Conservation (phyloP, 176 grass and related monocot species). For the Chloris gayana region DNA sequence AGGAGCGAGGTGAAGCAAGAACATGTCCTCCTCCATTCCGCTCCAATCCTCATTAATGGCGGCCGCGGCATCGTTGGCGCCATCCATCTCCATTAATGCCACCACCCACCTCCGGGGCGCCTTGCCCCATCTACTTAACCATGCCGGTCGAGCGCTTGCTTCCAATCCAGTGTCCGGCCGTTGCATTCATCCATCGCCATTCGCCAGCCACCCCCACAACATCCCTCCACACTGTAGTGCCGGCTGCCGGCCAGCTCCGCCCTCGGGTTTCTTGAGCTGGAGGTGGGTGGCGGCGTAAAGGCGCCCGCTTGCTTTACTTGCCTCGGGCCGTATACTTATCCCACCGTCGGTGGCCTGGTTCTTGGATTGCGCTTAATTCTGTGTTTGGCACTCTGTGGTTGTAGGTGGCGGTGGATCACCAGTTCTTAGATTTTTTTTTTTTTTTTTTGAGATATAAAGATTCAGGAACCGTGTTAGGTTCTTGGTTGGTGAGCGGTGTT, state of each 20-base stretch:
- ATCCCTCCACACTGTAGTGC: constrained; percentile 9
- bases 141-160: constrained; percentile 8
- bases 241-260: constrained; percentile 38
- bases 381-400: constrained; percentile 13
- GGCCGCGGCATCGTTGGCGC: constrained; percentile 33
- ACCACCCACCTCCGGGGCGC: constrained; percentile 39
- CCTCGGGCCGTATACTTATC: constrained; percentile 13
- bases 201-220: constrained; percentile 14
- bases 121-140: neutral
- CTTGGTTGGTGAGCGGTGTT: constrained; percentile 49
- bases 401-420: constrained; percentile 61
- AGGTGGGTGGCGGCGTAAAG: constrained; percentile 46
- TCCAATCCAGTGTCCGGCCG: neutral
- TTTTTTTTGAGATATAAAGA: neutral
- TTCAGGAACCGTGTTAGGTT: neutral
- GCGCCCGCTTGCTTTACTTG: neutral
- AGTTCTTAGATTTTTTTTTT: neutral
- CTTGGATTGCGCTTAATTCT: neutral
- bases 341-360: neutral
- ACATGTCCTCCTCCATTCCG: neutral
- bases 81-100: constrained; percentile 52
- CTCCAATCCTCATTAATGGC: constrained; percentile 56
- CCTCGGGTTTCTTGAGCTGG: constrained; percentile 40
- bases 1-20: constrained; percentile 2
- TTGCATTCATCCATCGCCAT: constrained; percentile 23